phyloP scores from a whole-genome alignment of 176 grass and related monocot species.

The Oryza meridionalis region DNA sequence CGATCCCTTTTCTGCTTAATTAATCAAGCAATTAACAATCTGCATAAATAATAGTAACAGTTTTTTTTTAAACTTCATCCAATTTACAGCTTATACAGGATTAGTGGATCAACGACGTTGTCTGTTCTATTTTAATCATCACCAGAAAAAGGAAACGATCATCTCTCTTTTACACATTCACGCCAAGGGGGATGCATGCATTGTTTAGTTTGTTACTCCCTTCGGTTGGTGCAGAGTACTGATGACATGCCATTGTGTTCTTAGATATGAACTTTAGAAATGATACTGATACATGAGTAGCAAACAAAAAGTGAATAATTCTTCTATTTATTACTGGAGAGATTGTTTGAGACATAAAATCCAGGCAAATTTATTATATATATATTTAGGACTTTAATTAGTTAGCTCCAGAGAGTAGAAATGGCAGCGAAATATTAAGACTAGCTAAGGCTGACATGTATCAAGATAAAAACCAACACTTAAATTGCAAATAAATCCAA shows the following conservation, averaged over 20 bases:
- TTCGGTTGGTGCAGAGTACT: not conserved
- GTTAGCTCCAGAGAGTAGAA: too few species aligned
- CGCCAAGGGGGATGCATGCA: constrained; percentile 6
- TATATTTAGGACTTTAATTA: too few species aligned
- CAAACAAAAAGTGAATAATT: not conserved
- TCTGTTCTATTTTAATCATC: constrained; percentile 31
- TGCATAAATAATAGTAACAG: not conserved
- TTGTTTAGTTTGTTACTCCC: not conserved
- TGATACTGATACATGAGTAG: not conserved
- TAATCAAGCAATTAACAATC: constrained; percentile 11
- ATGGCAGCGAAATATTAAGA: too few species aligned
- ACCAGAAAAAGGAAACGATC: not conserved
- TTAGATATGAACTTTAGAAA: not conserved
- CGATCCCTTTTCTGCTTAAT: constrained; percentile 20
- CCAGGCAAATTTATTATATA: too few species aligned
- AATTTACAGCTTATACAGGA: constrained; percentile 44
- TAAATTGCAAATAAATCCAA: too few species aligned
- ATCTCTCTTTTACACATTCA: not conserved
- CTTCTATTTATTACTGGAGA: not conserved
- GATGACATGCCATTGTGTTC: not conserved
- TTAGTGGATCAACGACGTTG: constrained; percentile 38
- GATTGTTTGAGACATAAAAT: not conserved
- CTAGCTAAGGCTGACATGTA: too few species aligned
- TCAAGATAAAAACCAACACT: too few species aligned
- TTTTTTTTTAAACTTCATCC: constrained; percentile 19